Evolutionary conservation across 2,329 filamentous ascomycete species (phyloP), one percentile per base, ranked within the genome.

Genomic region (Aureobasidium uvarum): DNA sequence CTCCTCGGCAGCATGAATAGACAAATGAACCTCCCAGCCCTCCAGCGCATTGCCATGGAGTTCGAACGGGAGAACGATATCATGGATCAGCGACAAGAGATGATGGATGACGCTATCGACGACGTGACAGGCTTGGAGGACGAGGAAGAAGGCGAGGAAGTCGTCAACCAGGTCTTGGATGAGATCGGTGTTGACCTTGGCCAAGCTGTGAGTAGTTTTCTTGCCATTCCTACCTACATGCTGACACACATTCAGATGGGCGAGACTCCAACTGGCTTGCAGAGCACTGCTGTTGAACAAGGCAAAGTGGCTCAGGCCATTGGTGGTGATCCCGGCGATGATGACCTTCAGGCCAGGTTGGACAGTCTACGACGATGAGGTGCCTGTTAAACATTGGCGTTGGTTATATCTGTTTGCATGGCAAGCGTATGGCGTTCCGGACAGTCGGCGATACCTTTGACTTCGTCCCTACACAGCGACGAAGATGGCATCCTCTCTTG

Each of bases 61-160:
- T 99, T 99, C 73, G 95, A 99, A 80, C 89, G 91, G 73, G 95
- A 99, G 78, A 99, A 98, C 79, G 95, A 98, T 74, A 93, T 99
- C 66, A 99, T 99, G 95, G 95, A 99, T 72, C 92, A 98, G 79
- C 86, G 95, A 69, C 93, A 98, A 77, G 95, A 98, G 78, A 97
- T 99, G 91, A 98, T 99, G 95, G 94, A 98, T 75, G 95, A 98
- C 77, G 94, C 92, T 23, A 95, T 99, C 67, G 95, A 99, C 75
- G 95, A 99, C 76, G 93, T 94, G 58, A 97, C 95, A 72, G 95
- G 96, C 28, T 82, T 96, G 43, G 87, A 89, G 65, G 87, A 96
- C 67, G 95, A 99, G 74, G 95, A 96, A 72, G 95, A 98, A 77
- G 91, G 93, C 39, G 95, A 99, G 71, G 95, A 99, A 76, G 91